Base-by-base conservation (phyloP, 495 filamentous ascomycete species). In the Podospora conica region DNA sequence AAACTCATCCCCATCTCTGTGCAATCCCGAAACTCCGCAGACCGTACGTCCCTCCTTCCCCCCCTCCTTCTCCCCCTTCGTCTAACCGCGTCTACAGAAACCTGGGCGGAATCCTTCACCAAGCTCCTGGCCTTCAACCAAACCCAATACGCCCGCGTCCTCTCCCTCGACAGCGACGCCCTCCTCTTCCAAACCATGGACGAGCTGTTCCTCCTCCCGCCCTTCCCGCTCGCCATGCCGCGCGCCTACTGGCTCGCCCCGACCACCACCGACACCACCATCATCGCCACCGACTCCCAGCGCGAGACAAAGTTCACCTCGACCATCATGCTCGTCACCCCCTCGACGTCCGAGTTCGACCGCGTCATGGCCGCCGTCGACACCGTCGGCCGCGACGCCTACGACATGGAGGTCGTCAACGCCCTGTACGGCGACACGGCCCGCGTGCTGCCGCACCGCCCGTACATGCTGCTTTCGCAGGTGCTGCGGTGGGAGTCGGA, bases 401-500 rank as follows among this genome's bases (percentile, higher is more conserved):
- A 86, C 58, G 87, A 91, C 65, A 90, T 91, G 88, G 90, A 93
- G 65, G 78, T 93, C 1, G 71, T 94, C 53, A 93, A 94, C 69
- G 71, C 78, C 1, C 83, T 90, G n/a, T 93, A 90, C 63, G 81
- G 77, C 0, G 81, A 88, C 25, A 84, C 74, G 31, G 90, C 90
- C 1, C 74, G 91, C 70, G 84, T 95, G 12, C 79, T 96, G 0
- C 92, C 92, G 3, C 91, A 94, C 70, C 83, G 88, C 22, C 83
- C 83, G 22, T 94, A 91, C 71, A 87, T 85, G 5, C 76, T 93
- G 9, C 70, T 92, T 5, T 87, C 86, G 24, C 85, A 85, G 4
- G 91, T 93, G 71, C 94, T 94, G 71, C 83, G 90, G 3, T 67
- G 29, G 20, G 27, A 25, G 25, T 20, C 67, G 4, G 73, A 78